Percentiles rank a stretch among this genome's conserved stretches.
Evolutionary conservation across 192 early-diverging fungal genomes (phyloP).

Genomic region (Pecoramyces ruminantium): DNA sequence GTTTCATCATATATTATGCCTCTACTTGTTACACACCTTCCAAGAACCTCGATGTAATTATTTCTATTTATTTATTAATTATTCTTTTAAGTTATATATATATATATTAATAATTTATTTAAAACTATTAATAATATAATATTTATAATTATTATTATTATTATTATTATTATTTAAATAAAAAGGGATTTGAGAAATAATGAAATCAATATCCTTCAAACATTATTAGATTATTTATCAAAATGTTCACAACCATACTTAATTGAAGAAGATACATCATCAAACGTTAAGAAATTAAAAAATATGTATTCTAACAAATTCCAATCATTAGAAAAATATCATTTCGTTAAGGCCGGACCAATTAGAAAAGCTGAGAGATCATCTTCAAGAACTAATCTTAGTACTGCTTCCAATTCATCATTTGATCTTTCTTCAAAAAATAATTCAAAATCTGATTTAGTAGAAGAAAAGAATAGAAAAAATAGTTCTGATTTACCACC

Average conservation of each 20-base stretch:
- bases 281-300: neutral
- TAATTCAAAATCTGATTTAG: neutral
- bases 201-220: neutral
- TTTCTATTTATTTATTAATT: no score
- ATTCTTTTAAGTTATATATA: no score
- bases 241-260: neutral
- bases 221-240: neutral
- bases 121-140: no score
- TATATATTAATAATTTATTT: no score
- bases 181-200: neutral
- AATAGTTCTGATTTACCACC: neutral
- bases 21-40: neutral
- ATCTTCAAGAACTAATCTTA: neutral
- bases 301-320: neutral
- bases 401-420: neutral
- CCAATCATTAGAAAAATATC: neutral
- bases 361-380: neutral
- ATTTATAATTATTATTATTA: no score
- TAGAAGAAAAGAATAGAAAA: neutral
- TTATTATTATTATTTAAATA: neutral
- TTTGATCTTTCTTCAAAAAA: neutral
- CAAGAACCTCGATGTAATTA: neutral
- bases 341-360: neutral
- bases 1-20: neutral
- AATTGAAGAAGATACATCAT: neutral